Evolutionary conservation across 2,329 filamentous ascomycete species (phyloP).

Genomic region (Emericellopsis cladophorae): DNA sequence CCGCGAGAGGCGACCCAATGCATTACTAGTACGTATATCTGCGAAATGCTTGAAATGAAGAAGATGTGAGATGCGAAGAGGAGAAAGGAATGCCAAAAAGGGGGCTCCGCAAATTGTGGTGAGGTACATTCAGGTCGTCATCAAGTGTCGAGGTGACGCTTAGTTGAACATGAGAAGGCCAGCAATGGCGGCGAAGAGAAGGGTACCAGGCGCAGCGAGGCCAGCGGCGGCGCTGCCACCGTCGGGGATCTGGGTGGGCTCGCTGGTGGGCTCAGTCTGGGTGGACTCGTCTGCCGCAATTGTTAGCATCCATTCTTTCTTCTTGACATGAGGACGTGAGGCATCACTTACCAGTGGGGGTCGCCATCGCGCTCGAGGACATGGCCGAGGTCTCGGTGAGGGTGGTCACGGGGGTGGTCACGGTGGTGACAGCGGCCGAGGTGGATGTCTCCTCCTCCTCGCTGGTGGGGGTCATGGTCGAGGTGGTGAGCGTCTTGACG

Average conservation of each 20-base stretch:
- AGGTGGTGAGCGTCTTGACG: conserved; percentile 5
- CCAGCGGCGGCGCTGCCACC: conserved; percentile 15
- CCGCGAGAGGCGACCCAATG: no score
- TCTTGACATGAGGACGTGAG: neutral
- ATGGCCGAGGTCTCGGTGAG: neutral
- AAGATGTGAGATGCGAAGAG: no score
- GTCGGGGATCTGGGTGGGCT: conserved; percentile 4
- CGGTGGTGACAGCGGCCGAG: conserved; percentile 2
- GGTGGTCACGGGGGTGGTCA: conserved; percentile 7
- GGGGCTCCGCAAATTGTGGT: no score
- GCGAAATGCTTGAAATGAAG: no score
- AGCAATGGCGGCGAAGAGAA: conserved; percentile 18
- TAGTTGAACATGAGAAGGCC: conserved; percentile 19
- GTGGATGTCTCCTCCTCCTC: conserved; percentile 1
- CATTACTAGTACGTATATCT: no score
- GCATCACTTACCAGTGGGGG: neutral
- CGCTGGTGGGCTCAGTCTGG: neutral
- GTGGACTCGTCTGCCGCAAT: neutral
- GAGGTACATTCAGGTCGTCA: no score
- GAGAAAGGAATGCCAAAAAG: no score
- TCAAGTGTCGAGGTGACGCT: neutral
- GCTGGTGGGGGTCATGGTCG: conserved; percentile 4
- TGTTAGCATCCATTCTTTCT: neutral
- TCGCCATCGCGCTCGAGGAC: conserved; percentile 1
- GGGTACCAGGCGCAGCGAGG: conserved; percentile 16